These are phyloP conservation scores for Penicillium samsonianum DNA, from an alignment of 495 filamentous ascomycete genomes.

Conservation along the genomic window DNA sequence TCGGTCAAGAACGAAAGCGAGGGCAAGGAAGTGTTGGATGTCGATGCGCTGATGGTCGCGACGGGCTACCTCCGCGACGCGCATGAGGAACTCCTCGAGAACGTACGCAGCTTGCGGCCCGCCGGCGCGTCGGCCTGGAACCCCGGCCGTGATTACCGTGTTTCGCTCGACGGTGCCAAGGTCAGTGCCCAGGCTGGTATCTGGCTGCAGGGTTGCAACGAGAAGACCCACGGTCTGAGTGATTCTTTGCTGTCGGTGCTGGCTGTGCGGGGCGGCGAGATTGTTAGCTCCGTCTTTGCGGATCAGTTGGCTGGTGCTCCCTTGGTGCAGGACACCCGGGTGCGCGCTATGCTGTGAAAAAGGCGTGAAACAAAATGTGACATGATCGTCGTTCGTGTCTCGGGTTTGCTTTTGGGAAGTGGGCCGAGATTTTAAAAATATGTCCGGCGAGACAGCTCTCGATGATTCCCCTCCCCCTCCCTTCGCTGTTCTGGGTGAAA, in stretches of 20 bases:
- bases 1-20: conserved; percentile 30
- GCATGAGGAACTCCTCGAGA: conserved; percentile 74
- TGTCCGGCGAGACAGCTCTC: conserved; percentile 6
- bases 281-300: conserved; percentile 75
- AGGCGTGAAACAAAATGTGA: background rate
- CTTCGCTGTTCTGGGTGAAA: conserved; percentile 5
- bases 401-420: background rate
- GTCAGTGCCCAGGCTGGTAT: conserved; percentile 68
- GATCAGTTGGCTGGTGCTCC: conserved; percentile 36
- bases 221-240: conserved; percentile 85
- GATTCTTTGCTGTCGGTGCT: conserved; percentile 80
- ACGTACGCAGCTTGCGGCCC: conserved; percentile 62
- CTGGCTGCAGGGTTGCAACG: conserved; percentile 94
- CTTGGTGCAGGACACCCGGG: conserved; percentile 42
- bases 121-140: conserved; percentile 42
- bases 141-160: conserved; percentile 67
- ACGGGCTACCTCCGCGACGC: conserved; percentile 82
- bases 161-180: conserved; percentile 63
- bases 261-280: conserved; percentile 72
- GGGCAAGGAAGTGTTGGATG: conserved; percentile 62
- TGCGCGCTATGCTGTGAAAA: conserved; percentile 45
- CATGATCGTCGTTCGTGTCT: background rate
- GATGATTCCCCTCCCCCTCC: conserved; percentile 11
- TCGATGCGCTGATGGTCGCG: conserved; percentile 80
- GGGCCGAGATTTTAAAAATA: conserved; percentile 6